phyloP scores from a whole-genome alignment of 2,329 filamentous ascomycete genomes.

The Ascochyta rabiei region DNA sequence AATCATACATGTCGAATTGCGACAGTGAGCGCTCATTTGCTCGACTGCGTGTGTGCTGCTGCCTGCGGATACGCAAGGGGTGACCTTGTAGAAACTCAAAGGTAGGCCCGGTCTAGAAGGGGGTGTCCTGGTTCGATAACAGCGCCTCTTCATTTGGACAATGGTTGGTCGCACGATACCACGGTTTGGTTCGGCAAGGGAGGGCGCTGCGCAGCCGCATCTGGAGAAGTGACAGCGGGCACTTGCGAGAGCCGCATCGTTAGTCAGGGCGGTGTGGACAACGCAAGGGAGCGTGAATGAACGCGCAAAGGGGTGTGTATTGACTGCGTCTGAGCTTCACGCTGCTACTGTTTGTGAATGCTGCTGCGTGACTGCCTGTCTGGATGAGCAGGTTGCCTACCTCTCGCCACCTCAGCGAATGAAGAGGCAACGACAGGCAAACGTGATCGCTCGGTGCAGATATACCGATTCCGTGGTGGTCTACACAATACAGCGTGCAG shows the following conservation, averaged over 20 bases:
- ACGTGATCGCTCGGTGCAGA: not conserved
- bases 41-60: slow-evolving; percentile 2
- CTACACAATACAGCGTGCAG: slow-evolving; percentile 4
- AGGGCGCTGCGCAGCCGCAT: slow-evolving; percentile 16
- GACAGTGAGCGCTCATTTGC: not conserved
- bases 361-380: not conserved
- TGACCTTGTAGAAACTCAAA: not conserved
- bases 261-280: slow-evolving; percentile 15
- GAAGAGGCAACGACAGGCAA: not conserved
- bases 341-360: not conserved
- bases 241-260: slow-evolving; percentile 29
- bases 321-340: not conserved
- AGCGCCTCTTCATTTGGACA: slow-evolving; percentile 29
- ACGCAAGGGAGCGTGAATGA: slow-evolving; percentile 8
- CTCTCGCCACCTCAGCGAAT: not conserved
- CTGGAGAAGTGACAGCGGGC: slow-evolving; percentile 24
- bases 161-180: slow-evolving; percentile 2
- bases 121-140: slow-evolving; percentile 15
- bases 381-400: not conserved
- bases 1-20: slow-evolving; percentile 2
- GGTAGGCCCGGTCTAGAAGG: slow-evolving; percentile 14
- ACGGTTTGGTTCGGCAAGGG: slow-evolving; percentile 13
- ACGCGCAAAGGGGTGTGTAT: slow-evolving; percentile 4
- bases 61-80: slow-evolving; percentile 1
- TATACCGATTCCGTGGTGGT: not conserved